Evolutionary conservation across 345 rosid genomes (phyloP).

Genomic region (Syzygium grande): DNA sequence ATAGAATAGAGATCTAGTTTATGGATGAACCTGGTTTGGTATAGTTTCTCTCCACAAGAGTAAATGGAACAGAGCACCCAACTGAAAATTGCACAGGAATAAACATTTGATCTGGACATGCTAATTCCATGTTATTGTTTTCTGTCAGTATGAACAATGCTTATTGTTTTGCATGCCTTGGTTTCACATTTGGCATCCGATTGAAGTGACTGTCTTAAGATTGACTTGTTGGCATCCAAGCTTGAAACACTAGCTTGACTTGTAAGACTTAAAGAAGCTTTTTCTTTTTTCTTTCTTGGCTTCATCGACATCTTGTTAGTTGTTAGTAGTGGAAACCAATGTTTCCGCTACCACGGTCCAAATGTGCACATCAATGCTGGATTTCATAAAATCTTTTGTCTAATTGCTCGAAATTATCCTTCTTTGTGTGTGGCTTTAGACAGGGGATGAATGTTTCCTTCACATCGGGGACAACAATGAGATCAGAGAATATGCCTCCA

Average conservation of each 20-base stretch:
- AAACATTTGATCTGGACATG: background rate
- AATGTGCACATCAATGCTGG: background rate
- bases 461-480: slow-evolving; percentile 77
- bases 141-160: background rate
- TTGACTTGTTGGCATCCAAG: background rate
- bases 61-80: background rate
- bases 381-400: background rate
- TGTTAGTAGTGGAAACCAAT: background rate
- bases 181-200: background rate
- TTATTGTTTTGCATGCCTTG: background rate
- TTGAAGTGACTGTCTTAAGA: background rate
- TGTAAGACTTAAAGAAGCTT: background rate
- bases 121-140: background rate
- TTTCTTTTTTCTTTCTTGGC: background rate
- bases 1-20: background rate
- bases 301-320: background rate
- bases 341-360: background rate
- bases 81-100: background rate
- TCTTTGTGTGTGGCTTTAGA: slow-evolving; percentile 16
- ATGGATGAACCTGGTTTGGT: background rate
- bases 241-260: background rate
- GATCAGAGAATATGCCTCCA: slow-evolving; percentile 75
- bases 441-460: slow-evolving; percentile 78
- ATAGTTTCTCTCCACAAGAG: background rate
- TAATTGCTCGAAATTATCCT: background rate